Evolutionary conservation across 2,329 filamentous ascomycete species (phyloP).

Genomic region (Sporothrix curviconia): DNA sequence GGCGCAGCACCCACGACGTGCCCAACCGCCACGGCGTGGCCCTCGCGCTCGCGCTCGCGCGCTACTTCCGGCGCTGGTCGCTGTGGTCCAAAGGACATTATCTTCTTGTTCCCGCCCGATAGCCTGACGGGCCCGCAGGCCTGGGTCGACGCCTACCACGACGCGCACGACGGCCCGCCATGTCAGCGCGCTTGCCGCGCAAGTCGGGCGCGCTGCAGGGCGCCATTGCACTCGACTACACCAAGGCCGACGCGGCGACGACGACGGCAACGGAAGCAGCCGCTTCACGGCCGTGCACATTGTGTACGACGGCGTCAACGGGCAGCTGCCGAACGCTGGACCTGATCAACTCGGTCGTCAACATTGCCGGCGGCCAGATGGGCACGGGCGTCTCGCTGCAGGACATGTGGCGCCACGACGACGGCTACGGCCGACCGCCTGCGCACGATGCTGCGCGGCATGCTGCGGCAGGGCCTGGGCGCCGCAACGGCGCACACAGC

Average conservation of each 20-base stretch:
- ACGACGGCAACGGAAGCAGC: conserved; percentile 24
- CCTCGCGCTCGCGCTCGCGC: conserved; percentile 74
- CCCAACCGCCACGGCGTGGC: conserved; percentile 84
- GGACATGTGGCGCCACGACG: conserved; percentile 75
- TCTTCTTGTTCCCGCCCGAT: conserved; percentile 82
- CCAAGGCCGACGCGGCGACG: conserved; percentile 52
- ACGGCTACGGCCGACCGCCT: conserved; percentile 78
- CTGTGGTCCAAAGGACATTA: conserved; percentile 99
- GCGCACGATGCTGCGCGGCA: conserved; percentile 81
- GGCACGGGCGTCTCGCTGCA: conserved; percentile 78
- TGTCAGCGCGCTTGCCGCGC: conserved; percentile 72
- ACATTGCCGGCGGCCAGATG: conserved; percentile 87
- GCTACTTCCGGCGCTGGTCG: conserved; percentile 97
- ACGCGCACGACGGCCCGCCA: conserved; percentile 65
- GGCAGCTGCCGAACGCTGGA: conserved; percentile 92
- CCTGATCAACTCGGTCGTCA: conserved; percentile 86
- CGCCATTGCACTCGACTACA: conserved; percentile 88
- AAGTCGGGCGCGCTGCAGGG: conserved; percentile 93
- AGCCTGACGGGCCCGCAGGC: conserved; percentile 86
- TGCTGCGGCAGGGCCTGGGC: conserved; percentile 85
- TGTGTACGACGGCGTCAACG: conserved; percentile 91
- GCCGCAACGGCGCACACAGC: conserved; percentile 83
- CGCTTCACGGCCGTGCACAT: conserved; percentile 85
- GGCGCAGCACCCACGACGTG: conserved; percentile 72
- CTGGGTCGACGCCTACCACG: conserved; percentile 97